phyloP scores from a whole-genome alignment of 2,329 filamentous ascomycete species.

The Gnomoniopsis sp. region DNA sequence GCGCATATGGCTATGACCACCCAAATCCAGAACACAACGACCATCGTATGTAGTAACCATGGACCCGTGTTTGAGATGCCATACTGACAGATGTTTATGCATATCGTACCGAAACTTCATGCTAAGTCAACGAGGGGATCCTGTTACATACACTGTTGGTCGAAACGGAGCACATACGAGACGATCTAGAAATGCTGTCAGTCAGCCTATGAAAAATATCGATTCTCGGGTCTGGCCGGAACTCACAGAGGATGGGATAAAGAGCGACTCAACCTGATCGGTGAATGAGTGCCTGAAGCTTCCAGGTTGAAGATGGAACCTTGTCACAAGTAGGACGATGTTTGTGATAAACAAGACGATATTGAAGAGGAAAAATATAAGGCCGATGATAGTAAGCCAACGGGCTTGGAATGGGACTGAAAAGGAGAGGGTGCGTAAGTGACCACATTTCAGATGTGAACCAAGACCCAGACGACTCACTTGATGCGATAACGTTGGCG shows the following conservation, averaged over 20 bases:
- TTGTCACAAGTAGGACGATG: slow-evolving; percentile 59
- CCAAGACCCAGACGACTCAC: slow-evolving; percentile 36
- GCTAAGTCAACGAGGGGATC: slow-evolving; percentile 35
- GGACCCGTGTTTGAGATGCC: slow-evolving; percentile 58
- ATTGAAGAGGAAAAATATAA: slow-evolving; percentile 62
- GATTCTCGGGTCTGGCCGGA: neutral
- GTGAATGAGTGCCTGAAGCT: slow-evolving; percentile 69
- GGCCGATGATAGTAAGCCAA: slow-evolving; percentile 57
- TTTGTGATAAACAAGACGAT: slow-evolving; percentile 61
- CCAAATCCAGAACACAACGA: slow-evolving; percentile 73
- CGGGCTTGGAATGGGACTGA: slow-evolving; percentile 50
- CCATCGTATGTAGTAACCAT: slow-evolving; percentile 61
- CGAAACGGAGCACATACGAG: slow-evolving; percentile 32
- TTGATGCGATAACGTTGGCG: slow-evolving; percentile 49
- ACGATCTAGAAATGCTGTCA: slow-evolving; percentile 33
- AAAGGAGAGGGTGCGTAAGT: neutral
- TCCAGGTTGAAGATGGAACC: slow-evolving; percentile 67
- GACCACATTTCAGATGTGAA: neutral
- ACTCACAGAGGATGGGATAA: slow-evolving; percentile 65
- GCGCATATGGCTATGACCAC: slow-evolving; percentile 62
- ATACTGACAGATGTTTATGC: slow-evolving; percentile 78
- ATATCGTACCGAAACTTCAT: slow-evolving; percentile 65
- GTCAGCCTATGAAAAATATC: neutral
- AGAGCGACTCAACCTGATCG: slow-evolving; percentile 75
- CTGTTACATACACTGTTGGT: slow-evolving; percentile 43